These are phyloP conservation scores for Aspergillus sclerotialis DNA, from an alignment of 2,329 filamentous ascomycete species.

Conservation along the genomic window DNA sequence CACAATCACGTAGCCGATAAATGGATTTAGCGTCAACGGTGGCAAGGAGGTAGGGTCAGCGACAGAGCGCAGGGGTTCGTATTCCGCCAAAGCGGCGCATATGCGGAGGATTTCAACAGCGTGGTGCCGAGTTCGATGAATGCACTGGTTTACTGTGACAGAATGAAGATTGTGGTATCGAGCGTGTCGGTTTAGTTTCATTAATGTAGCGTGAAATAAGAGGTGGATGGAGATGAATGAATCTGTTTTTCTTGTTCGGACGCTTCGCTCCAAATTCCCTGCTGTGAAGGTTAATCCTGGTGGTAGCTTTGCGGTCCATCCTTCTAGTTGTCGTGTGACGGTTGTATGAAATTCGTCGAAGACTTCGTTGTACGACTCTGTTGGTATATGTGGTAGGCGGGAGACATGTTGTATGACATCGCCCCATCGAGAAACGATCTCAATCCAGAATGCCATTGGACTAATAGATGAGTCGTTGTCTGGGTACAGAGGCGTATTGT, in stretches of 20 bases:
- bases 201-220: conserved; percentile 57
- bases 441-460: conserved; percentile 54
- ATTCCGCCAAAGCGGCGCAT: conserved; percentile 16
- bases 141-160: conserved; percentile 39
- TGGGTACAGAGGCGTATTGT: conserved; percentile 28
- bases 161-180: conserved; percentile 37
- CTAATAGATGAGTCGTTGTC: conserved; percentile 37
- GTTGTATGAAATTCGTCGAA: conserved; percentile 48
- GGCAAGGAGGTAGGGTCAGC: conserved; percentile 18
- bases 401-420: conserved; percentile 57
- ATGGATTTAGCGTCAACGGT: conserved; percentile 49
- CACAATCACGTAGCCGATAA: conserved; percentile 55
- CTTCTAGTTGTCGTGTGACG: conserved; percentile 46
- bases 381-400: conserved; percentile 41
- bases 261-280: conserved; percentile 52
- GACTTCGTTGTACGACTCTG: conserved; percentile 35
- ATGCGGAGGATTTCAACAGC: conserved; percentile 48
- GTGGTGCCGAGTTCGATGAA: conserved; percentile 45
- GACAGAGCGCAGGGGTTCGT: conserved; percentile 12
- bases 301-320: conserved; percentile 55
- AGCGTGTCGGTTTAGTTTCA: conserved; percentile 59
- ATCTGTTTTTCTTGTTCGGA: conserved; percentile 48
- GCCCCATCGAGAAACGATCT: conserved; percentile 60
- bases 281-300: conserved; percentile 47
- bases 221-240: conserved; percentile 59